A percentile compares a stretch with the other conserved stretches of the same genome.
These are phyloP conservation scores for Aspergillus bombycis DNA, from an alignment of 2,329 filamentous ascomycete species.

Conservation along the genomic window DNA sequence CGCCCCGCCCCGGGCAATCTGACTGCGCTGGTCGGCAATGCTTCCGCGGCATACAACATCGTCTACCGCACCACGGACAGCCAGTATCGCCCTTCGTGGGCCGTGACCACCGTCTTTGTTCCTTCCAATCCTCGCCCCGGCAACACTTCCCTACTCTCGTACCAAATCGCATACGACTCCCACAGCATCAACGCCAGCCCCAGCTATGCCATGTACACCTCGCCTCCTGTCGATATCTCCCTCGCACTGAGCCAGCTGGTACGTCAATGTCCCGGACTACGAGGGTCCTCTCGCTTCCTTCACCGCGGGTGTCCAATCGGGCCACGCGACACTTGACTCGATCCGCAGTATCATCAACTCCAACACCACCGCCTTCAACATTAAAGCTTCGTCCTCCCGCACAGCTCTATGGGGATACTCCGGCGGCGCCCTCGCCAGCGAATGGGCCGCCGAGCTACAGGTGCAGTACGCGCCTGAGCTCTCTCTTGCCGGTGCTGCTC, in stretches of 20 bases:
- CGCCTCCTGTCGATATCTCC: constrained; percentile 33
- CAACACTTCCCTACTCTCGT: constrained; percentile 38
- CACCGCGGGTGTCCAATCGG: constrained; percentile 43
- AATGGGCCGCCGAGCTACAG: constrained; percentile 21
- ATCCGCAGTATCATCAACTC: constrained; percentile 41
- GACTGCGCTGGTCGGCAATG: constrained; percentile 13
- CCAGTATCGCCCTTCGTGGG: constrained; percentile 19
- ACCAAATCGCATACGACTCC: constrained; percentile 40
- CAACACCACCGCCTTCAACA: constrained; percentile 29
- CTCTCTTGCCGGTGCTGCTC: constrained; percentile 29
- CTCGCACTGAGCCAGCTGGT: constrained; percentile 48
- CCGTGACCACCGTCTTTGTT: constrained; percentile 42
- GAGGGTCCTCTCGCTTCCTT: constrained; percentile 49
- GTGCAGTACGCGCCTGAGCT: constrained; percentile 20
- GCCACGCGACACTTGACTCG: constrained; percentile 48
- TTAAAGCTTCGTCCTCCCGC: constrained; percentile 13
- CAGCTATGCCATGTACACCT: constrained; percentile 21
- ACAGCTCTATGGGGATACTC: constrained; percentile 26
- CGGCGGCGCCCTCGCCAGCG: constrained; percentile 18
- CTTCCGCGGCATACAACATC: constrained; percentile 18
- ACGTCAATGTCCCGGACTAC: constrained; percentile 52
- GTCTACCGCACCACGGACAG: constrained; percentile 26
- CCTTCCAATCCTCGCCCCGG: constrained; percentile 28
- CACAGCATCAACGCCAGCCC: constrained; percentile 25
- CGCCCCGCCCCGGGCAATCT: constrained; percentile 20